These are phyloP conservation scores for Lipomyces yamanashiensis DNA, from an alignment of 805 yeast species.

Conservation along the genomic window DNA sequence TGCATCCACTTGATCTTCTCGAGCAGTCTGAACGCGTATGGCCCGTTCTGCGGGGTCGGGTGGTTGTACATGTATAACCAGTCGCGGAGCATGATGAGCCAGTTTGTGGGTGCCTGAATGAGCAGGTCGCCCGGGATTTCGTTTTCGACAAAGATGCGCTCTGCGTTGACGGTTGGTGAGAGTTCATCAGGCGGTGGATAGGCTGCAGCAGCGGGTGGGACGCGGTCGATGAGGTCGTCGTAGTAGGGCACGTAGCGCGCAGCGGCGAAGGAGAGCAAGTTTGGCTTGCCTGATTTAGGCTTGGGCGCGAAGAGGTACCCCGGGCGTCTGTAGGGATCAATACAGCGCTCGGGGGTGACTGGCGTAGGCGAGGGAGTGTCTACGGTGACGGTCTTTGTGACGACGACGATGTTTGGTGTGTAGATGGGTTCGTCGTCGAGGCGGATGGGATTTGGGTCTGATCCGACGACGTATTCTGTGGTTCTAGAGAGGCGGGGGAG, in stretches of 20 bases:
- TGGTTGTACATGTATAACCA: not conserved
- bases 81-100: conserved; percentile 5
- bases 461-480: conserved; percentile 3
- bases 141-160: not conserved
- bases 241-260: conserved; percentile 16
- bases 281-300: not conserved
- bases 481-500: not conserved
- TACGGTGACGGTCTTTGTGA: not conserved
- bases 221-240: conserved; percentile 8
- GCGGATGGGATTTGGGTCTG: not conserved
- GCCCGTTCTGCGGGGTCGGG: not conserved
- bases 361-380: conserved; percentile 1
- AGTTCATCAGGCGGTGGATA: conserved; percentile 7
- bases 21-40: not conserved
- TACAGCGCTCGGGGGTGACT: conserved; percentile 13
- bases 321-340: conserved; percentile 28
- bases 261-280: not conserved
- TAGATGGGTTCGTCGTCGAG: not conserved
- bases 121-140: not conserved
- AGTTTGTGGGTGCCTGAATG: conserved; percentile 10
- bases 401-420: conserved; percentile 3
- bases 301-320: conserved; percentile 20
- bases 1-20: conserved; percentile 14
- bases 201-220: conserved; percentile 2
- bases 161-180: not conserved